Evolutionary conservation across 2,329 filamentous ascomycete species (phyloP).

Genomic region (Oidium heveae): DNA sequence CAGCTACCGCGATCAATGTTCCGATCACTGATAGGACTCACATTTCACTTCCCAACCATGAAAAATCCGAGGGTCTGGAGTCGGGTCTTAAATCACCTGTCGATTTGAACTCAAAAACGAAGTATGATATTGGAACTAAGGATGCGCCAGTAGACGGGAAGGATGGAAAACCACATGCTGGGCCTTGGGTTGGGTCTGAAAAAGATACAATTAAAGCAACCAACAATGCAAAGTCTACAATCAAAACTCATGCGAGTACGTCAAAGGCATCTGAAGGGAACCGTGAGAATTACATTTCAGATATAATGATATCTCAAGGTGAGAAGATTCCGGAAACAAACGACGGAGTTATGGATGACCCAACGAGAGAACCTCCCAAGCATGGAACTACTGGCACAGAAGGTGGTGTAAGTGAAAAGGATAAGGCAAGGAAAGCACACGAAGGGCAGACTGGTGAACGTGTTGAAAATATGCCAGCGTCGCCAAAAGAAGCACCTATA

Average conservation of each 20-base stretch:
- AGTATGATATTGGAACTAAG: constrained; percentile 28
- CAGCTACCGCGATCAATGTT: constrained; percentile 19
- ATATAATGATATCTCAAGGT: constrained; percentile 29
- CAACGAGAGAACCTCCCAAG: constrained; percentile 47
- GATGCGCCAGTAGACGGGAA: constrained; percentile 78
- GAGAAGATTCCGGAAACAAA: constrained; percentile 36
- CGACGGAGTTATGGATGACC: constrained; percentile 86
- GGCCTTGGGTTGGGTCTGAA: constrained; percentile 46
- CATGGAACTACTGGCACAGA: constrained; percentile 73
- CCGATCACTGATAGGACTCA: constrained; percentile 7
- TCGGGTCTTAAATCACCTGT: constrained; percentile 6
- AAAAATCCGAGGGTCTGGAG: constrained; percentile 6
- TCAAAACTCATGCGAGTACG: constrained; percentile 4
- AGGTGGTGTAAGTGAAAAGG: constrained; percentile 72
- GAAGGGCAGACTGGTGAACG: constrained; percentile 40
- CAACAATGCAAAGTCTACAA: constrained; percentile 14
- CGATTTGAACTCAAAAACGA: constrained; percentile 13
- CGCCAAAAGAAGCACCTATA: constrained; percentile 66
- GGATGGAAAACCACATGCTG: constrained; percentile 80
- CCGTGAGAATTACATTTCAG: constrained; percentile 22
- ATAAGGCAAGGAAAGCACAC: constrained; percentile 44
- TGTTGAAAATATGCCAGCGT: constrained; percentile 49
- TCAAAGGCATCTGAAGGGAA: not conserved
- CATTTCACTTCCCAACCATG: constrained; percentile 7
- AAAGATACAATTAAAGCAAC: constrained; percentile 19